Percentiles rank a stretch among this genome's conserved stretches.
These are phyloP conservation scores for Pleurotus sapidus DNA, from an alignment of 768 basidiomycete genomes.

Conservation along the genomic window DNA sequence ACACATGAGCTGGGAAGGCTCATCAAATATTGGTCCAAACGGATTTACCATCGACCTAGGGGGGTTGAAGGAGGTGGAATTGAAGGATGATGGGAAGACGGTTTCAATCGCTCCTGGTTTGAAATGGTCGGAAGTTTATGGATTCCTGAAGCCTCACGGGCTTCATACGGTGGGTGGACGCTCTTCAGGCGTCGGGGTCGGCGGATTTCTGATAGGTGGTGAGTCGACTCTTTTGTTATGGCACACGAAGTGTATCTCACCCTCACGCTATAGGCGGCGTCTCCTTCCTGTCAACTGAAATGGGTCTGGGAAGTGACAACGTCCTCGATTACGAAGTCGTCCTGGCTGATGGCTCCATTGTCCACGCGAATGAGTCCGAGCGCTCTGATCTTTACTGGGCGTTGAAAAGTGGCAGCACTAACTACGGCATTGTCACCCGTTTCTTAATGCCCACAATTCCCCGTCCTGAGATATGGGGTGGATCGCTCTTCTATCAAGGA, in stretches of 20 bases:
- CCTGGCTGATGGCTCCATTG: conserved; percentile 11
- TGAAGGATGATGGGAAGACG: conserved; percentile 3
- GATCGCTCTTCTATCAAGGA: conserved; percentile 7
- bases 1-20: conserved; percentile 10
- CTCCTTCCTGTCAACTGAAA: conserved; percentile 10
- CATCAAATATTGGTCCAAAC: conserved; percentile 8
- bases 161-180: conserved; percentile 10
- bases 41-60: conserved; percentile 11
- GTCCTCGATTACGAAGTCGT: conserved; percentile 13
- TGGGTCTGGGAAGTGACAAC: conserved; percentile 11
- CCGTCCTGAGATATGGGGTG: conserved; percentile 11
- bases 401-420: conserved; percentile 14
- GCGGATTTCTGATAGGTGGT: conserved; percentile 14
- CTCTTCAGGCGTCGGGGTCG: conserved; percentile 11
- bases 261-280: conserved; percentile 11
- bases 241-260: background rate
- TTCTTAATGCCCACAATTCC: conserved; percentile 11
- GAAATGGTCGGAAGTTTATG: conserved; percentile 10
- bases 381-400: conserved; percentile 15
- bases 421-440: conserved; percentile 16
- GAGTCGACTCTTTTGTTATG: background rate
- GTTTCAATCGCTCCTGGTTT: conserved; percentile 10
- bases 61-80: background rate
- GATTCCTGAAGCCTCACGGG: conserved; percentile 1
- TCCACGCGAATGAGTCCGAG: conserved; percentile 2